A percentile compares a stretch with the other conserved stretches of the same genome.
These are phyloP conservation scores for Alternaria solani DNA, from an alignment of 2,329 filamentous ascomycete genomes.

Conservation along the genomic window DNA sequence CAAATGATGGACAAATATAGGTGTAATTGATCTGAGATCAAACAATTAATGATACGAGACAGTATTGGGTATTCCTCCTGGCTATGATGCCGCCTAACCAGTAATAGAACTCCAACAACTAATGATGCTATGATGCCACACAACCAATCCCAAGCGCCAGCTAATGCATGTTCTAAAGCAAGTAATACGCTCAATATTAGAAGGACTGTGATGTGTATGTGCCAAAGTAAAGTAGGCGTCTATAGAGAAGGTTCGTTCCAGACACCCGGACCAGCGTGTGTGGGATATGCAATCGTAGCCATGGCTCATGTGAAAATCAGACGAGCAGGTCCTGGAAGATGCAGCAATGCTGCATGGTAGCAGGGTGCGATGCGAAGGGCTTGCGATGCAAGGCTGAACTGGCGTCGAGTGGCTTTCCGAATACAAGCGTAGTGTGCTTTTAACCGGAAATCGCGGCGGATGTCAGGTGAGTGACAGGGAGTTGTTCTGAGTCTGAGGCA, in stretches of 20 bases:
- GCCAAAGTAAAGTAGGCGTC: constrained; percentile 37
- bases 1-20: neutral
- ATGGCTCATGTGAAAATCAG: constrained; percentile 39
- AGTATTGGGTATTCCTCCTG: constrained; percentile 33
- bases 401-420: constrained; percentile 27
- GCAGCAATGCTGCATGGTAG: constrained; percentile 30
- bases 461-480: constrained; percentile 34
- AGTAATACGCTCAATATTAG: constrained; percentile 48
- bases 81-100: constrained; percentile 29
- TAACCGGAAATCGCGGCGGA: constrained; percentile 28
- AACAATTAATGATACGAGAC: constrained; percentile 30
- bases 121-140: constrained; percentile 29
- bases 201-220: constrained; percentile 35
- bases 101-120: constrained; percentile 27
- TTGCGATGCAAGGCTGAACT: constrained; percentile 19
- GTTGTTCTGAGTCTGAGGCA: constrained; percentile 27
- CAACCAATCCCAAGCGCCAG: constrained; percentile 39
- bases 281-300: constrained; percentile 35
- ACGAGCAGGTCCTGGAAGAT: constrained; percentile 24
- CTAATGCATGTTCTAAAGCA: constrained; percentile 41
- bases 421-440: constrained; percentile 23
- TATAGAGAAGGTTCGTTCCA: constrained; percentile 38
- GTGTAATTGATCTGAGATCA: constrained; percentile 26
- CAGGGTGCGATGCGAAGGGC: constrained; percentile 15
- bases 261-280: constrained; percentile 51